phyloP scores from a whole-genome alignment of 257 asterid genomes.

The Penstemon barbatus region DNA sequence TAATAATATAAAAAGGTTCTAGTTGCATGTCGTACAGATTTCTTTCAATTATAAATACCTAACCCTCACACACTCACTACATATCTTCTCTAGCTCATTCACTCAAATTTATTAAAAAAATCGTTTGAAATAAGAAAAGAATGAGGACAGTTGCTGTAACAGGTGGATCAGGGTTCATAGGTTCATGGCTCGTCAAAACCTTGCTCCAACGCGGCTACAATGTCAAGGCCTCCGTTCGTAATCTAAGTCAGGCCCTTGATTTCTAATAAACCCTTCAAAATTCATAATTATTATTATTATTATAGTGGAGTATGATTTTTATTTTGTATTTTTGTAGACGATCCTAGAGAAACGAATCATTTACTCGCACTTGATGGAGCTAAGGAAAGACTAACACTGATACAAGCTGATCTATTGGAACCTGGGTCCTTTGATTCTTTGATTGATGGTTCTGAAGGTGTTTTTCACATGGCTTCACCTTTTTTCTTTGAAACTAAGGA shows the following conservation, averaged over 20 bases:
- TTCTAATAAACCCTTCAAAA: background rate
- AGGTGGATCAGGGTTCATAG: constrained; percentile 51
- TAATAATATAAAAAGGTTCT: no score
- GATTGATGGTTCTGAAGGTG: constrained; percentile 57
- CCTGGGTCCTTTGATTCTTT: constrained; percentile 59
- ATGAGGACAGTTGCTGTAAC: constrained; percentile 47
- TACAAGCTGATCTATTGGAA: constrained; percentile 53
- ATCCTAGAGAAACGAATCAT: constrained; percentile 47
- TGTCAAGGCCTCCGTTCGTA: constrained; percentile 52
- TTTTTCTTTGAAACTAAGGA: constrained; percentile 40
- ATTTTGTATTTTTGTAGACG: constrained; percentile 36
- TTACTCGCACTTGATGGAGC: constrained; percentile 64
- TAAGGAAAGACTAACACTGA: constrained; percentile 57
- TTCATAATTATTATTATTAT: no score
- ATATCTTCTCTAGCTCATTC: no score
- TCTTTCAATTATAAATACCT: no score
- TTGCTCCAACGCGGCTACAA: constrained; percentile 53
- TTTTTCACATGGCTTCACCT: constrained; percentile 71
- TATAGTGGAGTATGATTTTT: background rate
- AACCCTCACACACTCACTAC: no score
- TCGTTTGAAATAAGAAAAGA: no score
- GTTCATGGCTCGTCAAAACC: constrained; percentile 52
- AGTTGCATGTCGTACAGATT: no score
- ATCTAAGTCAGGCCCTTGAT: constrained; percentile 3
- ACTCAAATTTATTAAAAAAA: no score